phyloP scores from a whole-genome alignment of 2,329 filamentous ascomycete species.

The Fusarium brachygibbosum region DNA sequence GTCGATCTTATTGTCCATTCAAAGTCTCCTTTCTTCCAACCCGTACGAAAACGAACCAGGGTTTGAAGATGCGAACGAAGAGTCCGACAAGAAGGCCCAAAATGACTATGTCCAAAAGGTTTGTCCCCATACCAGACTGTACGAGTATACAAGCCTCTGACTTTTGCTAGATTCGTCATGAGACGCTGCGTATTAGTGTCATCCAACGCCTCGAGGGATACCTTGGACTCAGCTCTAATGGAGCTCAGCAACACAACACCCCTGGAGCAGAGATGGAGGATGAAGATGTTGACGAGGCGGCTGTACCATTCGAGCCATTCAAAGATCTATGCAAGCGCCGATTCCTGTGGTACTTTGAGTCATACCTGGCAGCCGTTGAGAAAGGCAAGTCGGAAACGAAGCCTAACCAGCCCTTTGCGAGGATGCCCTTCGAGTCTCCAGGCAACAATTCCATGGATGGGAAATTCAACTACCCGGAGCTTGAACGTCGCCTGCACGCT shows the following conservation, averaged over 20 bases:
- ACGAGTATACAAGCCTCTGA: conserved; percentile 24
- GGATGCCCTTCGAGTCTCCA: conserved; percentile 84
- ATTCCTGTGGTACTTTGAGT: conserved; percentile 96
- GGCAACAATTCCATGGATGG: conserved; percentile 87
- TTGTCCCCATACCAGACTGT: conserved; percentile 15
- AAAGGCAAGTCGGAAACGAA: conserved; percentile 74
- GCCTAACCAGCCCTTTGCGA: conserved; percentile 74
- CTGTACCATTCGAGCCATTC: conserved; percentile 83
- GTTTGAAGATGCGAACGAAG: conserved; percentile 80
- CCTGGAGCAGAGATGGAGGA: conserved; percentile 57
- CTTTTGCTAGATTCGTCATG: conserved; percentile 81
- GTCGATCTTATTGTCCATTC: conserved; percentile 93
- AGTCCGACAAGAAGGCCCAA: conserved; percentile 79
- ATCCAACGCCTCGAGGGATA: conserved; percentile 87
- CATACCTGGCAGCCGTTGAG: conserved; percentile 80
- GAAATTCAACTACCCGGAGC: conserved; percentile 81
- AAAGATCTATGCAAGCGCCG: conserved; percentile 90
- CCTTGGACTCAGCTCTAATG: conserved; percentile 72
- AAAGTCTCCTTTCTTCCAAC: conserved; percentile 93
- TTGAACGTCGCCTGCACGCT: conserved; percentile 75
- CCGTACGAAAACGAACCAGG: conserved; percentile 98
- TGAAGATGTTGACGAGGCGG: conserved; percentile 67
- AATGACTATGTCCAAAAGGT: conserved; percentile 85
- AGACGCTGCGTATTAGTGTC: conserved; percentile 87
- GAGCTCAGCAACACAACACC: conserved; percentile 53